These are phyloP conservation scores for Nectriaceae sp. DNA, from an alignment of 2,329 filamentous ascomycete genomes.

Conservation along the genomic window DNA sequence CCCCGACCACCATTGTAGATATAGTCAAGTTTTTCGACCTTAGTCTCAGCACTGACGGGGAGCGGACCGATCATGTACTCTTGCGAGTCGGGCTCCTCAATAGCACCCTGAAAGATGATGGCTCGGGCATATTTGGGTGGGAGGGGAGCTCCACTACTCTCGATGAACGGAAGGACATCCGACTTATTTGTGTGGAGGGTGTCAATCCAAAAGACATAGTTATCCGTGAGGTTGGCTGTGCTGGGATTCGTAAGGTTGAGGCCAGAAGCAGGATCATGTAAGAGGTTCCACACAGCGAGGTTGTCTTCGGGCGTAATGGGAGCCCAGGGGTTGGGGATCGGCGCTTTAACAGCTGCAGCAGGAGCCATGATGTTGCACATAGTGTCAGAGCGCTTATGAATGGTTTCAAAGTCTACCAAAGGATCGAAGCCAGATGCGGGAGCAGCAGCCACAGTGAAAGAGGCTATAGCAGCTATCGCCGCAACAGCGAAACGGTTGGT, in stretches of 20 bases:
- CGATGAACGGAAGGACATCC: slow-evolving; percentile 45
- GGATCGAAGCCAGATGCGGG: neutral
- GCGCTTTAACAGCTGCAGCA: neutral
- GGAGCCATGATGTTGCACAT: neutral
- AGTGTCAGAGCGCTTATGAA: neutral
- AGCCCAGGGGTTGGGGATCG: slow-evolving; percentile 33
- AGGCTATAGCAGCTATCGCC: neutral
- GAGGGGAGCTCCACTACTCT: slow-evolving; percentile 31
- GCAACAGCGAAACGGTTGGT: neutral
- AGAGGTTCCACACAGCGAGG: slow-evolving; percentile 43
- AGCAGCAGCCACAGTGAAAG: neutral
- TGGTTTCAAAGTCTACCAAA: neutral
- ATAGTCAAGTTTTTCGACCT: slow-evolving; percentile 42
- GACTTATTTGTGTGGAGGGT: slow-evolving; percentile 51
- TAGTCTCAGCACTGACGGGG: slow-evolving; percentile 41
- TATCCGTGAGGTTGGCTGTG: slow-evolving; percentile 42
- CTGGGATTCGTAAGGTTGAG: slow-evolving; percentile 47
- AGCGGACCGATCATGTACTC: slow-evolving; percentile 53
- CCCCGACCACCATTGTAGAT: slow-evolving; percentile 45
- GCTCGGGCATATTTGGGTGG: slow-evolving; percentile 47
- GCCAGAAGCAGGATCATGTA: slow-evolving; percentile 41
- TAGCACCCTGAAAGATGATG: slow-evolving; percentile 47
- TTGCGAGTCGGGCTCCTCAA: slow-evolving; percentile 43
- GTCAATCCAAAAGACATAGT: slow-evolving; percentile 49
- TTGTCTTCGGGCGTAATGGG: slow-evolving; percentile 44